Percentiles rank a stretch among this genome's conserved stretches.
Conservation (phyloP, 2,329 filamentous ascomycete genomes). For the Capronia epimyces region DNA sequence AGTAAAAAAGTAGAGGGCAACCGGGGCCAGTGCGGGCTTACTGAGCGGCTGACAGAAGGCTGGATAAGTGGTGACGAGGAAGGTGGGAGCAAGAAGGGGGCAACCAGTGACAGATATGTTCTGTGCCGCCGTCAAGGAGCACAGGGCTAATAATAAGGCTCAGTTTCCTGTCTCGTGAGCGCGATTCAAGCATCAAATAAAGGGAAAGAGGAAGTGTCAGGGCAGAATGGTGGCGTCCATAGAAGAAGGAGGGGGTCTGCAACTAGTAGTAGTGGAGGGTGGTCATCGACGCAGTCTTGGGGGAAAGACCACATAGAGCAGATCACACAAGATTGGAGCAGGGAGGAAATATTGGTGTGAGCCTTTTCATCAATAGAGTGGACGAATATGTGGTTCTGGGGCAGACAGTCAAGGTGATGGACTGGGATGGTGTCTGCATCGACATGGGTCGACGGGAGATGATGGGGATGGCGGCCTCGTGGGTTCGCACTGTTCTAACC, state of each 20-base stretch:
- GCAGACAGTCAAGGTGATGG: slow-evolving; percentile 1
- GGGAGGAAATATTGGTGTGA: not conserved
- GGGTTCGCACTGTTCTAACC: slow-evolving; percentile 2
- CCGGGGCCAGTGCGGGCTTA: not conserved
- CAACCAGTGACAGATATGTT: not conserved
- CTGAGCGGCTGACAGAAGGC: not conserved
- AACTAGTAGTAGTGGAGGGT: not conserved
- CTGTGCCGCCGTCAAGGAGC: not conserved
- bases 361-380: not conserved
- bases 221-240: not conserved
- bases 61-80: not conserved
- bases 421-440: not conserved
- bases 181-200: not conserved
- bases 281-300: not conserved
- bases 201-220: not conserved
- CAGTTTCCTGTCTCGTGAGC: not conserved
- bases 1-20: not conserved
- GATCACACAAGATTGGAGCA: not conserved
- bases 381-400: slow-evolving; percentile 1
- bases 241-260: not conserved
- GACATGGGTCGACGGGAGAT: slow-evolving; percentile 1
- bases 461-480: slow-evolving; percentile 17
- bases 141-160: not conserved
- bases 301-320: not conserved
- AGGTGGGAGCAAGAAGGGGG: not conserved